A percentile compares a stretch with the other conserved stretches of the same genome.
These are phyloP conservation scores for Aspergillus quadrilineatus DNA, from an alignment of 2,329 filamentous ascomycete genomes.

Conservation along the genomic window DNA sequence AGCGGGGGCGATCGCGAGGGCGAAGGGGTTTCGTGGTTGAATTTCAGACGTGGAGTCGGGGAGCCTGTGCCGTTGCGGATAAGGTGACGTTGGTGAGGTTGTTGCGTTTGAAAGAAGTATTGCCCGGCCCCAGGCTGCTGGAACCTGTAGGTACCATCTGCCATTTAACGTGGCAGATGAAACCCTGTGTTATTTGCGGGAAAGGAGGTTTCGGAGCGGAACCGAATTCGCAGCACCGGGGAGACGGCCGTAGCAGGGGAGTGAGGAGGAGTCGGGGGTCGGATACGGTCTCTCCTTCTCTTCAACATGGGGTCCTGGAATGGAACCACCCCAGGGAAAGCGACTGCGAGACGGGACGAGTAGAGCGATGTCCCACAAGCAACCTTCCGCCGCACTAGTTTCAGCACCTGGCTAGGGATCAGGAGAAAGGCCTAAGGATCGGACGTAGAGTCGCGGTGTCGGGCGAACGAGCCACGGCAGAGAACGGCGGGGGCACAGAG, in stretches of 20 bases:
- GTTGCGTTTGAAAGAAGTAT: constrained; percentile 48
- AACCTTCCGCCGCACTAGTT: constrained; percentile 13
- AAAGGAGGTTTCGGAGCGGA: constrained; percentile 26
- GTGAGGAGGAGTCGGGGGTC: constrained; percentile 38
- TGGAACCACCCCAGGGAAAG: constrained; percentile 33
- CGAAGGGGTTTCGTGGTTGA: constrained; percentile 48
- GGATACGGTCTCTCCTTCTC: constrained; percentile 49
- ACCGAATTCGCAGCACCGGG: constrained; percentile 23
- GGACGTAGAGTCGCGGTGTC: constrained; percentile 21
- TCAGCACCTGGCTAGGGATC: constrained; percentile 5
- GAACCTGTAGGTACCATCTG: constrained; percentile 57
- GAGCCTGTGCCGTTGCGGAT: constrained; percentile 48
- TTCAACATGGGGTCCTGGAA: constrained; percentile 48
- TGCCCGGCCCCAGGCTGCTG: constrained; percentile 55
- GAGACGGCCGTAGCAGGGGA: constrained; percentile 24
- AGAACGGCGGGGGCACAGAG: constrained; percentile 17
- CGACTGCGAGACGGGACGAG: constrained; percentile 18
- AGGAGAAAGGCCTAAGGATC: constrained; percentile 20
- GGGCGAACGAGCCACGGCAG: constrained; percentile 29
- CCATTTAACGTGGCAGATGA: constrained; percentile 54
- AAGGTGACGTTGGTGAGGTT: constrained; percentile 45
- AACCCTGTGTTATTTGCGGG: constrained; percentile 40
- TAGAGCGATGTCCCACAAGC: constrained; percentile 18
- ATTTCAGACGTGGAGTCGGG: constrained; percentile 46
- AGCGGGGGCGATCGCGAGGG: constrained; percentile 49